These are phyloP conservation scores for Ascochyta rabiei DNA, from an alignment of 2,329 filamentous ascomycete genomes.

Conservation along the genomic window DNA sequence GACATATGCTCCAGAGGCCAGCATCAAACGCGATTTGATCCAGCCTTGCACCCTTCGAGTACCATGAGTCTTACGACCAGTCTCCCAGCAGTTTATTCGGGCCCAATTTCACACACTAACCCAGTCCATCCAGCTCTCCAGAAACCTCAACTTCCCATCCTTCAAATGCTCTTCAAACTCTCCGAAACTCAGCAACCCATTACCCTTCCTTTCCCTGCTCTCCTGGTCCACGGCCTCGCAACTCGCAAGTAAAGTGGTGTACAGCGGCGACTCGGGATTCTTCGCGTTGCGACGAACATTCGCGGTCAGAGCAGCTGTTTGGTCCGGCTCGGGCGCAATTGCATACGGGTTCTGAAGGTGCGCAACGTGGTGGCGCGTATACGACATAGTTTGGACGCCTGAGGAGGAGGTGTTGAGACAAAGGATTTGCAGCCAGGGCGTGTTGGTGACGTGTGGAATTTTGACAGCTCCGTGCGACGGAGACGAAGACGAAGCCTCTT, in stretches of 20 bases:
- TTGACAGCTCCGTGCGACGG: not conserved
- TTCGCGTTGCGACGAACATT: constrained; percentile 29
- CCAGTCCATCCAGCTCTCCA: constrained; percentile 91
- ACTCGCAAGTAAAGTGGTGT: constrained; percentile 50
- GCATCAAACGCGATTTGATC: no score
- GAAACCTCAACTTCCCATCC: constrained; percentile 69
- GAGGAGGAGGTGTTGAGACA: not conserved
- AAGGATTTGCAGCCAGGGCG: constrained; percentile 16
- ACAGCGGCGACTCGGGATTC: constrained; percentile 26
- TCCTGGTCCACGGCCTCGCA: constrained; percentile 72
- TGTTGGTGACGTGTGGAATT: constrained; percentile 22
- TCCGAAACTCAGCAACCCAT: constrained; percentile 74
- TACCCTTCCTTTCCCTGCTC: constrained; percentile 74
- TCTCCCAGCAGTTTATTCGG: no score
- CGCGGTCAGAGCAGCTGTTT: constrained; percentile 4
- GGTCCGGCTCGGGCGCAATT: constrained; percentile 8
- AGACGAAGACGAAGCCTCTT: not conserved
- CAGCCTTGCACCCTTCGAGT: not conserved
- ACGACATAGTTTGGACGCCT: not conserved
- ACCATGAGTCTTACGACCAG: not conserved
- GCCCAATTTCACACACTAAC: constrained; percentile 47
- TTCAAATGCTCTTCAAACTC: constrained; percentile 82
- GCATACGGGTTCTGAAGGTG: constrained; percentile 21
- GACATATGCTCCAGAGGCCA: no score
- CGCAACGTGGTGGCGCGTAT: not conserved